Evolutionary conservation across 805 yeast species (phyloP).

Genomic region (Metschnikowia vanudenii): DNA sequence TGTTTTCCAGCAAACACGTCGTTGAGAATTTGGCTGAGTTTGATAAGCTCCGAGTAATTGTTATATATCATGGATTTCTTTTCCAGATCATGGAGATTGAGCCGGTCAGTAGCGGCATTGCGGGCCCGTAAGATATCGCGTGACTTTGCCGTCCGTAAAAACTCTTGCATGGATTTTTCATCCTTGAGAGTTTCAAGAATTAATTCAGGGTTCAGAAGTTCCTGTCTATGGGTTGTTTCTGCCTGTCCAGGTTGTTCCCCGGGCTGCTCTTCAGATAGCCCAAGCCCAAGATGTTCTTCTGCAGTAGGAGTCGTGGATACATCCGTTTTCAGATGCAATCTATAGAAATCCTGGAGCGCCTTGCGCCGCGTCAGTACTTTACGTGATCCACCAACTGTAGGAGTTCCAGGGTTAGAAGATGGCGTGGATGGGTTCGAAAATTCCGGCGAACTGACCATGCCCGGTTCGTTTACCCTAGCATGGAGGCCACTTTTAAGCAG

Average conservation of each 20-base stretch:
- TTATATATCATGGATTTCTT: constrained; percentile 73
- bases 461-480: not conserved
- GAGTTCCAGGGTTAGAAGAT: constrained; percentile 5
- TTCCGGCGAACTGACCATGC: not conserved
- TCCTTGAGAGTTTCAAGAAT: constrained; percentile 4
- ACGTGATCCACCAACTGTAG: constrained; percentile 18
- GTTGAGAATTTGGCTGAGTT: constrained; percentile 55
- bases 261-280: not conserved
- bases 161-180: constrained; percentile 10
- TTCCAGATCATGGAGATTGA: constrained; percentile 55
- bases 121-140: constrained; percentile 16
- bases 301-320: not conserved
- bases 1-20: constrained; percentile 9
- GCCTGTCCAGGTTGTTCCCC: not conserved
- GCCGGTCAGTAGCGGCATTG: constrained; percentile 32
- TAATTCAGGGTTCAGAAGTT: not conserved
- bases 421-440: not conserved
- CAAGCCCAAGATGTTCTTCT: not conserved
- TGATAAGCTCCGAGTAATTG: constrained; percentile 70
- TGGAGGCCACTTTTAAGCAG: not conserved
- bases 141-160: constrained; percentile 11
- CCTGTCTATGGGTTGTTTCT: not conserved
- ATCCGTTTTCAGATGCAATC: constrained; percentile 20
- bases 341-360: constrained; percentile 44
- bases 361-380: constrained; percentile 40